These are phyloP conservation scores for Lepiota brunneoincarnata DNA, from an alignment of 768 basidiomycete genomes.

Conservation along the genomic window DNA sequence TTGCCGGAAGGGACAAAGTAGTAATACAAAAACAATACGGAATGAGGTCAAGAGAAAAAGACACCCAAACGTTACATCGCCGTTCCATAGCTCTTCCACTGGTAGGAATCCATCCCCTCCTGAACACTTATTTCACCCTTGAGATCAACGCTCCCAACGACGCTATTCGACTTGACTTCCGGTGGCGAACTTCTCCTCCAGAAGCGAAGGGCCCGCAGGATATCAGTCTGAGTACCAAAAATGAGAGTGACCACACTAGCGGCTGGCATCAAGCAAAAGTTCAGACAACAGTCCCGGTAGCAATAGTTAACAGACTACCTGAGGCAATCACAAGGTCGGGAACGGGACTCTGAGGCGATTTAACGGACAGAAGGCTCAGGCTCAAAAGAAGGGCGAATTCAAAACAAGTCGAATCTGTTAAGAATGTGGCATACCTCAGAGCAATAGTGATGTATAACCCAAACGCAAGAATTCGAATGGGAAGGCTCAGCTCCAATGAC, in stretches of 20 bases:
- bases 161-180: constrained; percentile 11
- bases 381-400: constrained; percentile 20
- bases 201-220: constrained; percentile 31
- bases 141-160: constrained; percentile 14
- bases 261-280: constrained; percentile 29
- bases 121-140: constrained; percentile 15
- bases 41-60: neutral
- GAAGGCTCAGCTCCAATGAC: constrained; percentile 40
- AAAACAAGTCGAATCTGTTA: neutral
- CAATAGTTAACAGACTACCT: constrained; percentile 25
- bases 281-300: neutral
- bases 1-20: constrained; percentile 1
- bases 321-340: constrained; percentile 47
- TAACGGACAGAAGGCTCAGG: constrained; percentile 43
- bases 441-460: constrained; percentile 40
- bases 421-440: constrained; percentile 30
- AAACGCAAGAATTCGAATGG: constrained; percentile 43
- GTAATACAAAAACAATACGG: neutral
- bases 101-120: neutral
- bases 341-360: constrained; percentile 39
- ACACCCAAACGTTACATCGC: too few species aligned
- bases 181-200: constrained; percentile 24
- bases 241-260: constrained; percentile 41
- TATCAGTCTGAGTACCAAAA: constrained; percentile 45
- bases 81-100: neutral